Evolutionary conservation across 2,329 filamentous ascomycete species (phyloP), one percentile per base, ranked within the genome.

Genomic region (Elsinoe australis): DNA sequence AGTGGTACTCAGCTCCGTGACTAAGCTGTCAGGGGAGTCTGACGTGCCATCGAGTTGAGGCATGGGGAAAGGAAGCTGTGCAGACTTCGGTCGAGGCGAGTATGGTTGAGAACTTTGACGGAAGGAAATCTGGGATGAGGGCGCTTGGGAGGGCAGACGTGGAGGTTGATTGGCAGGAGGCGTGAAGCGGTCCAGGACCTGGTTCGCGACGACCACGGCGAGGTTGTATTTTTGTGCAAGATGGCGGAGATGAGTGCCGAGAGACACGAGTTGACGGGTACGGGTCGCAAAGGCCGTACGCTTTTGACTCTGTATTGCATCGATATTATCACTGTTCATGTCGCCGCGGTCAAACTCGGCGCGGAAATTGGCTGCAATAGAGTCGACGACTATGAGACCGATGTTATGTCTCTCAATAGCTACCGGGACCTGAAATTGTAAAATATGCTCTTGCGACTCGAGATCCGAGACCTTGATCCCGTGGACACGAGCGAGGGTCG

Each of bases 401-500:
- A 95, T 73, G 52, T 82, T 75, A 64, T 87, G 80, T 38, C 85
- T 79, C 54, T 77, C 71, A 15, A 95, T 79, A 21, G 88, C 82
- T 14, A 95, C 83, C 1, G 92, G 92, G 4, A 96, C 81, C 64
- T 98, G 92, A 66, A 87, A 96, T 54, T 81, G 82, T 19, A 96
- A 72, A 60, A 98, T 95, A 67, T 96, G 90, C 51, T 96, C 90
- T 67, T 98, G 92, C 0, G 85, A 83, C 66, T 96, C 92, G 49
- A 96, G 80, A 62, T 96, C 89, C 24, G 87, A 85, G 7, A 87
- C 88, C 42, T 83, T 80, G 55, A 92, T 85, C 63, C 83, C 86
- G 58, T 88, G 75, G 54, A 98, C 82, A 55, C 76, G 74, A 63
- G 86, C 80, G 4, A 95, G 74, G 0, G 85, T 85, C 1, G 88